phyloP scores from a whole-genome alignment of 768 basidiomycete species.

The Boletus vinaceobasis region DNA sequence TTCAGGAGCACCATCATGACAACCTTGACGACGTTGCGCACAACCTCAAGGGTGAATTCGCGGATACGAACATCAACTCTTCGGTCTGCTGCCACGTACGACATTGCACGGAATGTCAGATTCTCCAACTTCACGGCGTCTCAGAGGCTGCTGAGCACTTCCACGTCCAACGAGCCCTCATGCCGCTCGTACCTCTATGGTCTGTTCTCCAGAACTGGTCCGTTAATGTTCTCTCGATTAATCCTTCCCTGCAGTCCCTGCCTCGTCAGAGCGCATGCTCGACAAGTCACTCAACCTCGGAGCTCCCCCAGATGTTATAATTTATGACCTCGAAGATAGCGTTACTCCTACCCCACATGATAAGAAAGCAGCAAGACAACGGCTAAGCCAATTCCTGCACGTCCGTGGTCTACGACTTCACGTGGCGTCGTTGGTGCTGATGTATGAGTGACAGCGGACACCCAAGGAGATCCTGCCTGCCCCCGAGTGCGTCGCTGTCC shows the following conservation, averaged over 20 bases:
- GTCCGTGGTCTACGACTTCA: conserved; percentile 35
- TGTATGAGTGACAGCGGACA: conserved; percentile 20
- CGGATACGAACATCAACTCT: background rate
- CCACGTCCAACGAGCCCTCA: conserved; percentile 10
- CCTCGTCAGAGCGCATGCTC: conserved; percentile 77
- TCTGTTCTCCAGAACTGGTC: conserved; percentile 10
- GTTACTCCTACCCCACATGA: conserved; percentile 58
- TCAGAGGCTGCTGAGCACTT: conserved; percentile 16
- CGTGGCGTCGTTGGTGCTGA: conserved; percentile 9
- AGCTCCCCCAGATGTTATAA: conserved; percentile 65
- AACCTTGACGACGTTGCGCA: background rate
- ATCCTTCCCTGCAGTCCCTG: conserved; percentile 52
- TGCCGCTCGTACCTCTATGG: conserved; percentile 65
- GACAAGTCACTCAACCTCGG: conserved; percentile 58
- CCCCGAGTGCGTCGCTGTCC: conserved; percentile 57
- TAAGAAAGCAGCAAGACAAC: conserved; percentile 56
- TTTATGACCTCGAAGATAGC: conserved; percentile 90
- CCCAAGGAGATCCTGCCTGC: conserved; percentile 37
- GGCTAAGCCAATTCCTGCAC: conserved; percentile 52
- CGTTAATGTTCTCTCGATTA: background rate
- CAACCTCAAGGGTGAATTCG: conserved; percentile 2
- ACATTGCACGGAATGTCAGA: background rate
- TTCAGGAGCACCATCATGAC: background rate
- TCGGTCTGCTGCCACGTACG: background rate
- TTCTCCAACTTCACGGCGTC: background rate